Evolutionary conservation across 441 rosid genomes (phyloP), one percentile per base, ranked within the genome.

Genomic region (Eutrema salsugineum): DNA sequence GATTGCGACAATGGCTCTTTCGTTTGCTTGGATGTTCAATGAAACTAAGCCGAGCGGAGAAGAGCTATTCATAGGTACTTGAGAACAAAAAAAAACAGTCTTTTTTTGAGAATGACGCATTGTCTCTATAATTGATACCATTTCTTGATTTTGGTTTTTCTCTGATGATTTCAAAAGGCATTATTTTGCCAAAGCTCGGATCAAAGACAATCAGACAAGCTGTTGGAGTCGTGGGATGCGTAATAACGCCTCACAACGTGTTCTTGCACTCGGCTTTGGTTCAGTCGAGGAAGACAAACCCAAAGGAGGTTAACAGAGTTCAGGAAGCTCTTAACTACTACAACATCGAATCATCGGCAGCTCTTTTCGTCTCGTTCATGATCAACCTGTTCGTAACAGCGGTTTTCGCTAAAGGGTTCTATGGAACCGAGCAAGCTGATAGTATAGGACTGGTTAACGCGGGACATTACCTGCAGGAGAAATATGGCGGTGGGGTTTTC

Each of bases 1-100:
- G 24, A 89, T 94, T 59, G 93, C 84, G 0, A 86, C 91, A 5
- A 94, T 94, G 98, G 97, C 94, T 40, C 50, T 87, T 68, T 78
- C 99, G 11, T 92, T 92, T 74, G 94, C 99, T 10, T 90, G 97
- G 99, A 90, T 94, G 97, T 94, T 90, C 54, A 90, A 85, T 19
- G 93, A 92, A 43, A 58, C 98, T 14, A 87, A 87, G 70, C 99
- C 98, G 1, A 90, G 78, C 63, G 85, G 87, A 16, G 79, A 79
- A 76, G 91, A 94, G 65, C 88, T 94, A 33, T 57, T 88, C 61
- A 54, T 79, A 50, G 99, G 99, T 94, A 86, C 51, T 14, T 47
- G 1, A 56, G 5, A 2, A 2, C 7, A 60, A 24, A 44, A 6
- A n/a, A 1, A 14, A 32, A n/a, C n/a, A 22, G 11, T 59, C 9